phyloP scores from a whole-genome alignment of 768 basidiomycete genomes.

The Lentinula sp. region DNA sequence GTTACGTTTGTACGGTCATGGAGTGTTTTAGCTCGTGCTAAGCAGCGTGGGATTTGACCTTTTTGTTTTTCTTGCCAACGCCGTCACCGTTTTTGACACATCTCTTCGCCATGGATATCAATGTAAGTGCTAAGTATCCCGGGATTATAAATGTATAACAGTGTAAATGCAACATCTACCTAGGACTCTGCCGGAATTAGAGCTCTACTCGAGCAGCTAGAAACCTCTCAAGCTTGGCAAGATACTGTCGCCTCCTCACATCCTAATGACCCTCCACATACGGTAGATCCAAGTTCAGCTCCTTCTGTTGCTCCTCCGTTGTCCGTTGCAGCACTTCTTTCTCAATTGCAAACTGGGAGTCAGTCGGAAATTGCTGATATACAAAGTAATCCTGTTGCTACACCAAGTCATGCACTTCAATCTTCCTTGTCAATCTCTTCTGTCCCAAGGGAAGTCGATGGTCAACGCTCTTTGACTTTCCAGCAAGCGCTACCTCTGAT shows the following conservation, averaged over 20 bases:
- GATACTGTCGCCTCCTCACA: constrained; percentile 18
- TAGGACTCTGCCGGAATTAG: constrained; percentile 65
- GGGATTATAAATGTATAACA: background rate
- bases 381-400: background rate
- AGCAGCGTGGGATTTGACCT: too few species aligned
- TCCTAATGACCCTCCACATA: background rate
- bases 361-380: background rate
- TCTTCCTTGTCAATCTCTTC: background rate
- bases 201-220: constrained; percentile 65
- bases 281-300: constrained; percentile 8
- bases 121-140: constrained; percentile 28
- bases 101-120: constrained; percentile 41
- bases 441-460: constrained; percentile 14
- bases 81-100: too few species aligned
- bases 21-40: too few species aligned
- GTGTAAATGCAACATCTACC: background rate
- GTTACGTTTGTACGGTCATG: too few species aligned
- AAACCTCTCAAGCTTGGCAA: constrained; percentile 66
- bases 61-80: too few species aligned
- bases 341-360: constrained; percentile 44
- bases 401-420: background rate
- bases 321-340: constrained; percentile 54
- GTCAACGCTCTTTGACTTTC: constrained; percentile 49
- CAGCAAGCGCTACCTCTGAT: constrained; percentile 65
- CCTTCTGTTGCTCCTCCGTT: background rate